phyloP scores from a whole-genome alignment of 306 rosid species.

The Pterocarpus macrocarpus region DNA sequence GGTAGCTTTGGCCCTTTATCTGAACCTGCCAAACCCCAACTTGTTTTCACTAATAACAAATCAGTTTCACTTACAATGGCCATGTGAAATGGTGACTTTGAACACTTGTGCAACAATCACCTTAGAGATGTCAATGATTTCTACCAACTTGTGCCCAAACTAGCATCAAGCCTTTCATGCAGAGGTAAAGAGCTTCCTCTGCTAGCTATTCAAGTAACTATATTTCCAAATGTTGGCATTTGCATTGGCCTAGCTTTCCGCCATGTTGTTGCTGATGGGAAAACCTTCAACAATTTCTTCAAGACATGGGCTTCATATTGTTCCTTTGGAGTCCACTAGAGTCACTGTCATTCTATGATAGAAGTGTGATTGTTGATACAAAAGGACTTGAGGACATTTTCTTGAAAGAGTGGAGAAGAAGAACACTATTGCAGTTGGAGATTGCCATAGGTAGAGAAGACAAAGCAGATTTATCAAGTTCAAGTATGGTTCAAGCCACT shows the following conservation, averaged over 20 bases:
- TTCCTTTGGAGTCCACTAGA: background rate
- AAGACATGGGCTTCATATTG: slow-evolving; percentile 60
- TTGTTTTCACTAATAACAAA: slow-evolving; percentile 27
- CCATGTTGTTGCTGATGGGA: slow-evolving; percentile 52
- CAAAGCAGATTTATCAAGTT: background rate
- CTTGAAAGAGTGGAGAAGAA: slow-evolving; percentile 56
- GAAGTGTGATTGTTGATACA: slow-evolving; percentile 51
- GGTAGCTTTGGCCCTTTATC: slow-evolving; percentile 38
- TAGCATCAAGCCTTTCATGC: slow-evolving; percentile 6
- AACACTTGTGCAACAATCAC: slow-evolving; percentile 29
- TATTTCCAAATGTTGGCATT: slow-evolving; percentile 57
- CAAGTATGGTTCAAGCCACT: slow-evolving; percentile 50
- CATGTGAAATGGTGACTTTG: slow-evolving; percentile 49
- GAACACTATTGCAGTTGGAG: slow-evolving; percentile 15
- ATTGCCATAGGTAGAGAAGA: background rate
- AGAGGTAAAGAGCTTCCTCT: slow-evolving; percentile 40
- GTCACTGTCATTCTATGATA: slow-evolving; percentile 41
- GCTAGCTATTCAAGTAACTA: slow-evolving; percentile 55
- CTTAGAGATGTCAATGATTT: slow-evolving; percentile 43
- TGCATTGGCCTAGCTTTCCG: slow-evolving; percentile 58
- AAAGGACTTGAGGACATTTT: slow-evolving; percentile 47
- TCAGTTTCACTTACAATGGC: slow-evolving; percentile 45
- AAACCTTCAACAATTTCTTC: slow-evolving; percentile 65
- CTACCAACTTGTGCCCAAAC: slow-evolving; percentile 48
- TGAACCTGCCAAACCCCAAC: slow-evolving; percentile 50